These are phyloP conservation scores for Phytopythium delawarense DNA, from an alignment of 352 stramenopile genomes.

Conservation along the genomic window DNA sequence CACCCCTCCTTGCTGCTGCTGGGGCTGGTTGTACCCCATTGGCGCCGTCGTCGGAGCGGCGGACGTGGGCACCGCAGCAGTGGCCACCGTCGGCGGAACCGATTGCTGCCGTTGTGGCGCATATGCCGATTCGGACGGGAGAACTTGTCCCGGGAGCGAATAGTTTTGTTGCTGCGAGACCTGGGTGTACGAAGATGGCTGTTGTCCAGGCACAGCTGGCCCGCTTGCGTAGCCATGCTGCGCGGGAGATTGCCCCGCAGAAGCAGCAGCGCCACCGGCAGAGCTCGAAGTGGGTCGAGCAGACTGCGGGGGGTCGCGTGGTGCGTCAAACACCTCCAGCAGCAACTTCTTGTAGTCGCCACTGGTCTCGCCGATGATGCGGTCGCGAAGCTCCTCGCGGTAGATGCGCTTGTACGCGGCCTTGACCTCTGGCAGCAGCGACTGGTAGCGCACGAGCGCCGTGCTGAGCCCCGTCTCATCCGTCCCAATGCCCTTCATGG, in stretches of 20 bases:
- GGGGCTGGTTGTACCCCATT: constrained; percentile 12
- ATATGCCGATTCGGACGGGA: background rate
- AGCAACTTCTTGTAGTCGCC: constrained; percentile 62
- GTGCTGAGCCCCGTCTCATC: constrained; percentile 57
- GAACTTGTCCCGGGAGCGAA: background rate
- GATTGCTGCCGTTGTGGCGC: background rate
- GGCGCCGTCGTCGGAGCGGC: constrained; percentile 11
- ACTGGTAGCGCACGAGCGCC: constrained; percentile 56
- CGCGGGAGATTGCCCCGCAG: constrained; percentile 5
- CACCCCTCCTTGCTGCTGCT: constrained; percentile 10
- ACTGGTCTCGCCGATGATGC: constrained; percentile 54
- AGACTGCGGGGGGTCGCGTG: constrained; percentile 29
- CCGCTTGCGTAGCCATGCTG: background rate
- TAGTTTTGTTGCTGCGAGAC: background rate
- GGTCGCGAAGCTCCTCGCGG: constrained; percentile 52
- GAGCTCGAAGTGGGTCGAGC: background rate
- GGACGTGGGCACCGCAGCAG: background rate
- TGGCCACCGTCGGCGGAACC: background rate
- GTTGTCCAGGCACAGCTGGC: background rate
- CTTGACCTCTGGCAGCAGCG: constrained; percentile 48
- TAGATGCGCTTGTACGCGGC: constrained; percentile 52
- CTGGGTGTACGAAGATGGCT: background rate
- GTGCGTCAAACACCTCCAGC: constrained; percentile 65
- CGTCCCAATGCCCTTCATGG: constrained; percentile 68
- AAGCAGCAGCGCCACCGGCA: background rate